A percentile compares a stretch with the other conserved stretches of the same genome.
Conservation (phyloP, 2,329 filamentous ascomycete genomes). For the Aspergillus sp. region DNA sequence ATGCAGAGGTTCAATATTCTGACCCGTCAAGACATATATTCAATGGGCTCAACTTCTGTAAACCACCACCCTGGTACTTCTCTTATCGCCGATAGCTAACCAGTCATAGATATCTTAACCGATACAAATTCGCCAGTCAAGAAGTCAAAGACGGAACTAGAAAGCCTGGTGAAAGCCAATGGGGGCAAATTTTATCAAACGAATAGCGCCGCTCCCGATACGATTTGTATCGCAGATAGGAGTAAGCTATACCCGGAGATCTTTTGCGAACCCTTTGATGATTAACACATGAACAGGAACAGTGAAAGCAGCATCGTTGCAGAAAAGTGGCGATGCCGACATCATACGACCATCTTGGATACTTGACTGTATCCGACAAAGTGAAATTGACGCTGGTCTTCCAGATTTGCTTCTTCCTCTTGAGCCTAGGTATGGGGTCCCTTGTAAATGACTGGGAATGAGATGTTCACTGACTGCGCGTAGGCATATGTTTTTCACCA, state of each 20-base stretch:
- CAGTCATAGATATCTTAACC: conserved; percentile 62
- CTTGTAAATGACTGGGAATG: conserved; percentile 32
- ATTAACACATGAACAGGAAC: conserved; percentile 40
- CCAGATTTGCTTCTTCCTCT: conserved; percentile 63
- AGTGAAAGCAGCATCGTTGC: conserved; percentile 79
- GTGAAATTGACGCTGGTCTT: conserved; percentile 54
- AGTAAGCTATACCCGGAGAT: conserved; percentile 36
- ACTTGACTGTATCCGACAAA: conserved; percentile 70
- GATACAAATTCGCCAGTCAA: conserved; percentile 70
- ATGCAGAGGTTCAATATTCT: conserved; percentile 52
- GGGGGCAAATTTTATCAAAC: conserved; percentile 79
- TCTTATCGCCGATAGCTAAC: conserved; percentile 10
- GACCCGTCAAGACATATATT: conserved; percentile 67
- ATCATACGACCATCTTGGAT: conserved; percentile 82
- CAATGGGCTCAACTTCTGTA: conserved; percentile 72
- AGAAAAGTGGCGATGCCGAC: conserved; percentile 68
- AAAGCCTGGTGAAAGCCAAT: conserved; percentile 77
- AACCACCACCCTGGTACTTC: conserved; percentile 13
- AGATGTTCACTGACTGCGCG: conserved; percentile 5
- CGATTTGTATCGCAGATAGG: conserved; percentile 77
- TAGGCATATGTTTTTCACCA: conserved; percentile 71
- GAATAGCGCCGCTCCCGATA: conserved; percentile 60
- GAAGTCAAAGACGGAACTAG: conserved; percentile 75
- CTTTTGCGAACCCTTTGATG: background rate
- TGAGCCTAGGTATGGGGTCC: conserved; percentile 49